These are phyloP conservation scores for Diophrys appendiculata DNA, from an alignment of 73 alveolate genomes.

Conservation along the genomic window DNA sequence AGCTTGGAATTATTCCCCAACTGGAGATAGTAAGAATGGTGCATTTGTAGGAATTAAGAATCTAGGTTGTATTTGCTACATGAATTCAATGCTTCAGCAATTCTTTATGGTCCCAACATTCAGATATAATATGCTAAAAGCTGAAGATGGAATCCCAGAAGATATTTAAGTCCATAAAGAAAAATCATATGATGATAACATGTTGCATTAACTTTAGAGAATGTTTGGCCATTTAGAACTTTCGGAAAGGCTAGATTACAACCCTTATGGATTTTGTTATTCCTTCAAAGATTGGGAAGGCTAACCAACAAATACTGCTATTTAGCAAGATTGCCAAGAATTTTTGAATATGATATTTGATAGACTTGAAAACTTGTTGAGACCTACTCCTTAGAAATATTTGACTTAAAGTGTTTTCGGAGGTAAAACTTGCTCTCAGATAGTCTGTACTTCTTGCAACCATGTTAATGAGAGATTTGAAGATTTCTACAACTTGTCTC, in stretches of 20 bases:
- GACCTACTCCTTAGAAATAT: constrained; percentile 85
- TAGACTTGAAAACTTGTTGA: constrained; percentile 87
- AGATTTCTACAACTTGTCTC: constrained; percentile 85
- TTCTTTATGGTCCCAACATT: constrained; percentile 93
- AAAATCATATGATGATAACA: constrained; percentile 83
- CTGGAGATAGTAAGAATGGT: constrained; percentile 65
- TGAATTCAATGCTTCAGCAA: constrained; percentile 96
- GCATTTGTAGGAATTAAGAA: constrained; percentile 82
- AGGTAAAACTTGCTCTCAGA: constrained; percentile 90
- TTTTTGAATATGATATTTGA: constrained; percentile 94
- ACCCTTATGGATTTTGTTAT: constrained; percentile 93
- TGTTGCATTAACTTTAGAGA: constrained; percentile 90
- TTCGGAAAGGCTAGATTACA: constrained; percentile 88
- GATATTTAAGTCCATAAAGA: constrained; percentile 63
- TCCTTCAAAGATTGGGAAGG: constrained; percentile 97
- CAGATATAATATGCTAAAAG: constrained; percentile 88
- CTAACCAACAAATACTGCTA: constrained; percentile 91
- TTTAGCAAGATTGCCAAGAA: constrained; percentile 97
- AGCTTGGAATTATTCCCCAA: constrained; percentile 81
- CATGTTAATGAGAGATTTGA: constrained; percentile 77
- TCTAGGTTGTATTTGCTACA: constrained; percentile 93
- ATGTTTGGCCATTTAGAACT: constrained; percentile 92
- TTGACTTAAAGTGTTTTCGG: constrained; percentile 91
- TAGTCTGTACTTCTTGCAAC: constrained; percentile 88
- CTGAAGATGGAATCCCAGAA: constrained; percentile 71